A percentile compares a stretch with the other conserved stretches of the same genome.
Conservation (phyloP, 73 alveolate species). For the Loxodes magnus region DNA sequence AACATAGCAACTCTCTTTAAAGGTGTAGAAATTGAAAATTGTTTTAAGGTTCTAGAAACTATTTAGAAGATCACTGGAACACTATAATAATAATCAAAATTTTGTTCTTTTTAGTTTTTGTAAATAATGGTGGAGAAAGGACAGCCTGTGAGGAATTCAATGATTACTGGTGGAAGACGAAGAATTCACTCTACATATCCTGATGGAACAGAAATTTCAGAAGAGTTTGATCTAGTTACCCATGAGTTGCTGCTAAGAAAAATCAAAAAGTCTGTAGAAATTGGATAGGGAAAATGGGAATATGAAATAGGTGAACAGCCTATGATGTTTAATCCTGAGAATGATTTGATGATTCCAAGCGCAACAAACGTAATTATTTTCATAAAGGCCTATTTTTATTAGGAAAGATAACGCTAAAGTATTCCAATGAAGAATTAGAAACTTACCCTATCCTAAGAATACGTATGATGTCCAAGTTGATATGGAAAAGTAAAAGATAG, state of each 20-base stretch:
- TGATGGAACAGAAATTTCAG: constrained; percentile 88
- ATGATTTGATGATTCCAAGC: constrained; percentile 55
- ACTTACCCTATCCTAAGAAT: constrained; percentile 85
- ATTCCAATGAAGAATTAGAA: constrained; percentile 94
- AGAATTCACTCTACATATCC: constrained; percentile 56
- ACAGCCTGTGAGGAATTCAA: constrained; percentile 13
- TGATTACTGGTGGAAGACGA: constrained; percentile 61
- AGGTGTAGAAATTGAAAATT: no score
- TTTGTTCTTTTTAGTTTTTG: no score
- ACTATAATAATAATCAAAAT: no score
- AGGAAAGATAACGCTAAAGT: constrained; percentile 86
- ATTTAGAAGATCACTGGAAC: no score
- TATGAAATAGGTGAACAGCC: constrained; percentile 95
- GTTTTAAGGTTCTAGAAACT: no score
- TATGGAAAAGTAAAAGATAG: constrained; percentile 82
- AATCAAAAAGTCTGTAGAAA: constrained; percentile 55
- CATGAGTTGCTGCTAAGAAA: constrained; percentile 73
- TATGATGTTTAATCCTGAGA: constrained; percentile 41
- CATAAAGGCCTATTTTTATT: constrained; percentile 78
- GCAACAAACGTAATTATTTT: constrained; percentile 45
- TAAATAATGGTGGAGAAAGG: no score
- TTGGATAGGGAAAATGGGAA: constrained; percentile 90
- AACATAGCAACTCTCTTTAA: no score
- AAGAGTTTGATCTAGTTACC: constrained; percentile 86
- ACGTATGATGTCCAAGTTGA: constrained; percentile 79